Evolutionary conservation across 805 yeast genomes (phyloP).

Genomic region (Kuraishia capsulata): DNA sequence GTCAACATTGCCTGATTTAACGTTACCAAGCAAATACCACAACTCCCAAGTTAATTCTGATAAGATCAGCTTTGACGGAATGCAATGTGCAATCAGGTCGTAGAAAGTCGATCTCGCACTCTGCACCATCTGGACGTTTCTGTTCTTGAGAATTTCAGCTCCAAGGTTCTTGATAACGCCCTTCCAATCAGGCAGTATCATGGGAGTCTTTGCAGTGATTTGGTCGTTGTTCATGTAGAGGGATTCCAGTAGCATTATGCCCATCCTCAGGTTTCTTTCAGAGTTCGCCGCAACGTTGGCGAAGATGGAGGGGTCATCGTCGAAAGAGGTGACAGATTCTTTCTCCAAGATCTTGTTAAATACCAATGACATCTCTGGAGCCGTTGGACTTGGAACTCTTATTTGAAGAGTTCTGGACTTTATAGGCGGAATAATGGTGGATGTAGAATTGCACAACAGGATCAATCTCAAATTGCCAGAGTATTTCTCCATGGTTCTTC

Average conservation of each 20-base stretch:
- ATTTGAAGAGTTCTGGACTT: slow-evolving; percentile 84
- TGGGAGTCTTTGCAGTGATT: slow-evolving; percentile 34
- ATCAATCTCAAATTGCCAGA: slow-evolving; percentile 80
- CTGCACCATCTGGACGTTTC: slow-evolving; percentile 53
- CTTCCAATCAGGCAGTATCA: slow-evolving; percentile 84
- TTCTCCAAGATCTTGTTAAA: slow-evolving; percentile 44
- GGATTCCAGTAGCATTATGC: slow-evolving; percentile 76
- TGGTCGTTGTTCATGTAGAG: slow-evolving; percentile 60
- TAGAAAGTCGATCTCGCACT: slow-evolving; percentile 63
- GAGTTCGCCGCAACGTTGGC: slow-evolving; percentile 43
- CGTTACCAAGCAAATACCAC: slow-evolving; percentile 14
- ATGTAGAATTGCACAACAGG: slow-evolving; percentile 80
- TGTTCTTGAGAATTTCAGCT: slow-evolving; percentile 43
- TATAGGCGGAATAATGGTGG: slow-evolving; percentile 89
- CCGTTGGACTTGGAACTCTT: slow-evolving; percentile 78
- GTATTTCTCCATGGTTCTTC: slow-evolving; percentile 95
- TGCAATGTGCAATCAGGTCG: slow-evolving; percentile 86
- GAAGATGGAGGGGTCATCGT: slow-evolving; percentile 28
- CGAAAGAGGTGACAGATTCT: slow-evolving; percentile 18
- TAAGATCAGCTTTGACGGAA: slow-evolving; percentile 77
- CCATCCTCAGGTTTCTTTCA: slow-evolving; percentile 68
- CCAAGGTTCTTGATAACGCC: slow-evolving; percentile 65
- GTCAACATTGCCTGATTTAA: slow-evolving; percentile 10
- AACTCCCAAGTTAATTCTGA: slow-evolving; percentile 40
- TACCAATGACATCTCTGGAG: slow-evolving; percentile 46